Evolutionary conservation across 2,329 filamentous ascomycete genomes (phyloP).

Genomic region (Colletotrichum spaethianum): DNA sequence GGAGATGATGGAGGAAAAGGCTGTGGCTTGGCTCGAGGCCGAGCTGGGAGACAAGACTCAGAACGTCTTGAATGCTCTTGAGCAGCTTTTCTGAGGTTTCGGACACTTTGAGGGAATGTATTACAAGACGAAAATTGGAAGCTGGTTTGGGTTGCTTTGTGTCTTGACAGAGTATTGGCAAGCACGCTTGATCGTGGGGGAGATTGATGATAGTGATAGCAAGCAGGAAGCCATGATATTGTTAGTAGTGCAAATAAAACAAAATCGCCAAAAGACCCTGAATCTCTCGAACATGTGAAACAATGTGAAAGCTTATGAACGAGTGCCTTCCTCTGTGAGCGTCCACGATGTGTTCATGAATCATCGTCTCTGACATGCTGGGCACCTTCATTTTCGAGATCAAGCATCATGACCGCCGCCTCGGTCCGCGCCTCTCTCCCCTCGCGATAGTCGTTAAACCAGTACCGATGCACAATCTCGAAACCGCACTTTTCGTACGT

Average conservation of each 20-base stretch:
- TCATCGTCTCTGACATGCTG: not conserved
- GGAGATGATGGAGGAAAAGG: slow-evolving; percentile 76
- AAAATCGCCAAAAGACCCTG: not conserved
- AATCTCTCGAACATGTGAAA: no score
- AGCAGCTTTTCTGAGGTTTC: not conserved
- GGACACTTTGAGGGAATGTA: no score
- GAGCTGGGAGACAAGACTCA: not conserved
- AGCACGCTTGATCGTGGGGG: not conserved
- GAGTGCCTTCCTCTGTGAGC: not conserved
- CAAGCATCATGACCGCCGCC: slow-evolving; percentile 34
- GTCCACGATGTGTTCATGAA: not conserved
- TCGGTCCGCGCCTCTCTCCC: slow-evolving; percentile 23
- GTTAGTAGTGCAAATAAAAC: no score
- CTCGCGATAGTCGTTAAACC: slow-evolving; percentile 30
- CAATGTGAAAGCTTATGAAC: not conserved
- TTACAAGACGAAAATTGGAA: not conserved
- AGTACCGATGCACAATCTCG: slow-evolving; percentile 29
- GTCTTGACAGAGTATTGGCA: no score
- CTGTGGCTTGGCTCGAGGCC: slow-evolving; percentile 62
- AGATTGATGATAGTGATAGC: not conserved
- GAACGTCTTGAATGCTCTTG: not conserved
- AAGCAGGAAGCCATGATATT: no score
- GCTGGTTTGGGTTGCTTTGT: not conserved
- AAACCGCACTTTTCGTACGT: slow-evolving; percentile 31
- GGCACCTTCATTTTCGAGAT: not conserved